Percentiles rank a stretch among this genome's conserved stretches.
Conservation (phyloP, 1,139 yeast species). For the Blastobotrys raffinosifermentans region DNA sequence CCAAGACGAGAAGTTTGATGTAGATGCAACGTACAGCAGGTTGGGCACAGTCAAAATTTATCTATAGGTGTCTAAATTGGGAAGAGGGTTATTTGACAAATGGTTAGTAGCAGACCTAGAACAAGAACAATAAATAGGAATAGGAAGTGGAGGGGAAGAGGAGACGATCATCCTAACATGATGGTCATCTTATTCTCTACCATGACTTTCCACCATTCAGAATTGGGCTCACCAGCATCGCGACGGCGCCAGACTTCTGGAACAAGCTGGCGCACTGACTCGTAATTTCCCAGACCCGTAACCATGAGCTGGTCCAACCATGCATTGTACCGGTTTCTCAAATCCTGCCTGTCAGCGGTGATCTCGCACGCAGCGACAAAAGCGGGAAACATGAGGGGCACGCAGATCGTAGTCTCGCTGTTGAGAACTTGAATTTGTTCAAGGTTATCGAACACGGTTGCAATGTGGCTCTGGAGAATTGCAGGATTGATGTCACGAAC, state of each 20-base stretch:
- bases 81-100: no score
- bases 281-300: conserved; percentile 73
- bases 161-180: conserved; percentile 45
- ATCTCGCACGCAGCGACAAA: conserved; percentile 88
- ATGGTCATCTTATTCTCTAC: conserved; percentile 82
- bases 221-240: conserved; percentile 49
- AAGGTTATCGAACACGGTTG: conserved; percentile 56
- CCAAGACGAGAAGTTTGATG: no score
- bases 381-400: conserved; percentile 85
- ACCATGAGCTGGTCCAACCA: conserved; percentile 82
- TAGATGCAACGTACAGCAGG: no score
- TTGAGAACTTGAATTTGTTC: conserved; percentile 53
- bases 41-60: no score
- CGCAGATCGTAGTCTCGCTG: conserved; percentile 46
- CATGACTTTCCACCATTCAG: conserved; percentile 74
- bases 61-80: no score
- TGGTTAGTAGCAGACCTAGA: no score
- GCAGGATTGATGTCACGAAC: conserved; percentile 50
- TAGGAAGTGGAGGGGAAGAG: no score
- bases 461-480: conserved; percentile 55
- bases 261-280: conserved; percentile 83
- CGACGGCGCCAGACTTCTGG: conserved; percentile 82
- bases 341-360: conserved; percentile 38
- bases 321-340: conserved; percentile 61
- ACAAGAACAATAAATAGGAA: no score